Evolutionary conservation across 106 monocot species (phyloP).

Genomic region (Allium fistulosum): DNA sequence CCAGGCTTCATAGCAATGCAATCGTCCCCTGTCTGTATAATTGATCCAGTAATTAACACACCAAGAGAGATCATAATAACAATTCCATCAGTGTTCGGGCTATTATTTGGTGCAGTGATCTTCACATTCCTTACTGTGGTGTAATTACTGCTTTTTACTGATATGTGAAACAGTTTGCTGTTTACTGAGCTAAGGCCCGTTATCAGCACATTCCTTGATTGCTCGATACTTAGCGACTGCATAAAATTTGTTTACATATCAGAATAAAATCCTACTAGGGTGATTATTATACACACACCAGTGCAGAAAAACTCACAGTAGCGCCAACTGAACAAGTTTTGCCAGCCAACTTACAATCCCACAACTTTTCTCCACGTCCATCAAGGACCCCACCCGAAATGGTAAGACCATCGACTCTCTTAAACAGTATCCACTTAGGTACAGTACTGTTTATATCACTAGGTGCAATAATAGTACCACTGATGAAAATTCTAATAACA

Average conservation of each 20-base stretch:
- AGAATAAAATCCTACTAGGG: too few relatives aligned
- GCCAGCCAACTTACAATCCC: constrained; percentile 26
- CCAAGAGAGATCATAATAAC: constrained; percentile 21
- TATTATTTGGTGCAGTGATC: constrained; percentile 24
- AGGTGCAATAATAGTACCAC: constrained; percentile 35
- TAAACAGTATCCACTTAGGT: constrained; percentile 18
- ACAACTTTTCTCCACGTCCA: constrained; percentile 12
- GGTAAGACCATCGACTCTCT: constrained; percentile 13
- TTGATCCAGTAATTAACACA: constrained; percentile 16
- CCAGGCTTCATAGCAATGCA: constrained; percentile 41
- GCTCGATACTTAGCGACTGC: constrained; percentile 20
- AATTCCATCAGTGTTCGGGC: constrained; percentile 55
- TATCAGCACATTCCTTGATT: constrained; percentile 21
- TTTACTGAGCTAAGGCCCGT: constrained; percentile 14
- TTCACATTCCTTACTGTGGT: constrained; percentile 7
- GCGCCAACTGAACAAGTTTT: constrained; percentile 14
- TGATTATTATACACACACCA: too few relatives aligned
- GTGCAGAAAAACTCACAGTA: neutral
- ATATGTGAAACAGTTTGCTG: constrained; percentile 30
- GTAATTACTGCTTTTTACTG: constrained; percentile 12
- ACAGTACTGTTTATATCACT: neutral
- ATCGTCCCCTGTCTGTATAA: constrained; percentile 40
- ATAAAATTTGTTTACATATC: neutral
- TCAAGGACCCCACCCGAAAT: constrained; percentile 17
- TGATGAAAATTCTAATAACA: constrained; percentile 6